Conservation (phyloP, 257 asterid genomes). For the Solanum appendiculatum region DNA sequence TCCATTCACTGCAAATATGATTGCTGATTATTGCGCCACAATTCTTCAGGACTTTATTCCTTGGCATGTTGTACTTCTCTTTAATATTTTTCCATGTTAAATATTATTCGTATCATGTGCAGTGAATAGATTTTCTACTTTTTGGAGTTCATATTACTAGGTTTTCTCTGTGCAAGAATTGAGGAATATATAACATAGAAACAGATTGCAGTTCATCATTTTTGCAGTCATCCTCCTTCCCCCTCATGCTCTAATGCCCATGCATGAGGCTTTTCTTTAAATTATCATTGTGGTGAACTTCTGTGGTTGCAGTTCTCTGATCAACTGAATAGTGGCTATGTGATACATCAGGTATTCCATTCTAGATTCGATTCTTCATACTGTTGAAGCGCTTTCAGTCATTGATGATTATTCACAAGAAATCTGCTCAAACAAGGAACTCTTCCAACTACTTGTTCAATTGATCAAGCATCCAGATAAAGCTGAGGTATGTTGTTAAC, state of each 20-base stretch:
- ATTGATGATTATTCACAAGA: slow-evolving; percentile 51
- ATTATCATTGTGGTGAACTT: background rate
- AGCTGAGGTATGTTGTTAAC: slow-evolving; percentile 41
- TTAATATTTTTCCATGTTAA: background rate
- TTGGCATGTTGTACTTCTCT: background rate
- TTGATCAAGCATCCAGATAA: slow-evolving; percentile 71
- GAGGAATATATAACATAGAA: background rate
- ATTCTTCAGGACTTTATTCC: background rate
- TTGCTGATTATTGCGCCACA: background rate
- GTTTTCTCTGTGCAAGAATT: background rate
- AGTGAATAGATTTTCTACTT: background rate
- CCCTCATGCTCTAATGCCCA: background rate
- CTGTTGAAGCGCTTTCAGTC: slow-evolving; percentile 74
- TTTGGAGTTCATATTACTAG: background rate
- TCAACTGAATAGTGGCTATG: background rate
- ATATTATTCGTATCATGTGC: background rate
- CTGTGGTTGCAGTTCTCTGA: background rate
- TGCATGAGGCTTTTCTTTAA: background rate
- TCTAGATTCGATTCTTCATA: slow-evolving; percentile 64
- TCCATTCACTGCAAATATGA: background rate
- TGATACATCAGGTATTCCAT: slow-evolving; percentile 47
- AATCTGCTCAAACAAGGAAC: slow-evolving; percentile 42
- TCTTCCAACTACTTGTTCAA: slow-evolving; percentile 42
- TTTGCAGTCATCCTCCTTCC: background rate
- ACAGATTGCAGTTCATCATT: background rate